phyloP scores from a whole-genome alignment of 2,329 filamentous ascomycete genomes.

The Penicillium sp. region DNA sequence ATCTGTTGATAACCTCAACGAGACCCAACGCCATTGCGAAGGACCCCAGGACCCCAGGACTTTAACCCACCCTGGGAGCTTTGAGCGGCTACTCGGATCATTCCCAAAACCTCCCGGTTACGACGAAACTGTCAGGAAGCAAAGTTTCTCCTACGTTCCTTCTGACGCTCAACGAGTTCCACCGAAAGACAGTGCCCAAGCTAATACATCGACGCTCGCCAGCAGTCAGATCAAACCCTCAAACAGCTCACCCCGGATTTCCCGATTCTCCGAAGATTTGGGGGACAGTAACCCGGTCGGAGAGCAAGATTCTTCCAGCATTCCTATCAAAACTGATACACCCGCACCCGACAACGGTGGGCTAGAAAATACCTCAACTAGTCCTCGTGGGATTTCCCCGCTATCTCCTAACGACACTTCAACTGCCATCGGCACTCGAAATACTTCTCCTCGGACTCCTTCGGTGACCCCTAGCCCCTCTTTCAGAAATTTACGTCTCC shows the following conservation, averaged over 20 bases:
- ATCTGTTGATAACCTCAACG: neutral
- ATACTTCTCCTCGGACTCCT: neutral
- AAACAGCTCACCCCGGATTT: neutral
- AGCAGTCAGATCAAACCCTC: neutral
- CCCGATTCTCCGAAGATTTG: neutral
- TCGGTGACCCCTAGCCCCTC: neutral
- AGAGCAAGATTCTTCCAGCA: neutral
- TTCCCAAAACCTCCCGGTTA: neutral
- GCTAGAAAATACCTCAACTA: neutral
- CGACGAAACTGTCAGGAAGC: neutral
- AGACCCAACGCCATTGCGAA: neutral
- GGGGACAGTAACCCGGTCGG: neutral
- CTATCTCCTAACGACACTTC: neutral
- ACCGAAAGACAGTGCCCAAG: neutral
- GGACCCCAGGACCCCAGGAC: neutral
- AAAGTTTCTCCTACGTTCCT: neutral
- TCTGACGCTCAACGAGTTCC: neutral
- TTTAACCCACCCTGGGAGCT: neutral
- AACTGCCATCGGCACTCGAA: neutral
- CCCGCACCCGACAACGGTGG: neutral
- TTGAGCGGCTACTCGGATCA: neutral
- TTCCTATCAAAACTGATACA: neutral
- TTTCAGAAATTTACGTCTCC: neutral
- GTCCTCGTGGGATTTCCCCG: neutral
- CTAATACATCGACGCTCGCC: neutral